Conservation (phyloP, 345 rosid genomes). For the Boechera stricta region DNA sequence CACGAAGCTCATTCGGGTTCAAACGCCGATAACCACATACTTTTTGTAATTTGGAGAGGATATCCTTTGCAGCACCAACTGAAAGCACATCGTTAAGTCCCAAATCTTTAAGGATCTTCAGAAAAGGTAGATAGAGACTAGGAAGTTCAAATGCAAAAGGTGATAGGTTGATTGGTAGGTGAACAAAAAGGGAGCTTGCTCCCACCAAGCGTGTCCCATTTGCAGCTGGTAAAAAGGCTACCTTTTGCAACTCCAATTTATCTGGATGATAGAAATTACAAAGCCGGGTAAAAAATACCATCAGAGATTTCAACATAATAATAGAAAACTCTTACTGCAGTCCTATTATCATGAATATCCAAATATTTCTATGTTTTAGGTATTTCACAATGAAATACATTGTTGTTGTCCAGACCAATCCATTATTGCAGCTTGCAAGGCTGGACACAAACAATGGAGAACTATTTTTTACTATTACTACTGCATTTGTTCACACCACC, state of each 20-base stretch:
- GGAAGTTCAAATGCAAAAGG: slow-evolving; percentile 97
- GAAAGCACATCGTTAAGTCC: slow-evolving; percentile 87
- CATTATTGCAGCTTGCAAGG: slow-evolving; percentile 26
- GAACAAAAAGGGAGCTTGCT: slow-evolving; percentile 76
- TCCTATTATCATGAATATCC: background rate
- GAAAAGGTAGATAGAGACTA: slow-evolving; percentile 71
- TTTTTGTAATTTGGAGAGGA: slow-evolving; percentile 75
- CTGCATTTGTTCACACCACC: slow-evolving; percentile 13
- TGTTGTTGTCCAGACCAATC: slow-evolving; percentile 15
- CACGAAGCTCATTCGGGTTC: slow-evolving; percentile 94
- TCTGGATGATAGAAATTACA: slow-evolving; percentile 52
- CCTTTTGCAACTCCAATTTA: slow-evolving; percentile 64
- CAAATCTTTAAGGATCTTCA: slow-evolving; percentile 80
- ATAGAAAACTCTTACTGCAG: slow-evolving; percentile 20
- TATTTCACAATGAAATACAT: slow-evolving; percentile 7
- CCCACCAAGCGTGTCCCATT: slow-evolving; percentile 92
- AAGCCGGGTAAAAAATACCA: slow-evolving; percentile 14
- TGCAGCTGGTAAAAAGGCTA: slow-evolving; percentile 92
- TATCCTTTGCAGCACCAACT: slow-evolving; percentile 67
- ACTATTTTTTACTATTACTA: slow-evolving; percentile 5
- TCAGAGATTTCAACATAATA: slow-evolving; percentile 19
- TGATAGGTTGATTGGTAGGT: slow-evolving; percentile 75
- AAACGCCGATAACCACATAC: slow-evolving; percentile 86
- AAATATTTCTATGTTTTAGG: slow-evolving; percentile 6
- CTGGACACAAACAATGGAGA: slow-evolving; percentile 19